Evolutionary conservation across 108 stramenopile genomes (phyloP).

Genomic region (Cyclotella distinguenda): DNA sequence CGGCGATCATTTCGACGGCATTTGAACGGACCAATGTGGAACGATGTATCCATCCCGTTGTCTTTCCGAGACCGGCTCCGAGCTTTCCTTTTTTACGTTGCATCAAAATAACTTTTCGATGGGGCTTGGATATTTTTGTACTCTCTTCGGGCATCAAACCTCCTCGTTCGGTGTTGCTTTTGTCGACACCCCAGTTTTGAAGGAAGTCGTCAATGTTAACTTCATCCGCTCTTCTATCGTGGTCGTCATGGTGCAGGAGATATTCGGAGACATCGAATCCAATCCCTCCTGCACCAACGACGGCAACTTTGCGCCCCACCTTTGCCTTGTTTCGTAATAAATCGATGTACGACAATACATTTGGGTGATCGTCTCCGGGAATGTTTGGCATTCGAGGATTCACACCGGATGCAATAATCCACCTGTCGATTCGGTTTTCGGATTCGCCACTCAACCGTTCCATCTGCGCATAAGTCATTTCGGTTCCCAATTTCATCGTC

Average conservation of each 20-base stretch:
- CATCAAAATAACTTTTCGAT: slow-evolving; percentile 79
- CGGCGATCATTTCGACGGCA: slow-evolving; percentile 81
- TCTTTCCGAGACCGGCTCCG: slow-evolving; percentile 89
- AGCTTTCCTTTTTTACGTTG: slow-evolving; percentile 94
- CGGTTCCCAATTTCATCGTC: slow-evolving; percentile 52
- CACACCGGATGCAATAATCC: slow-evolving; percentile 95
- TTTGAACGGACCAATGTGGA: slow-evolving; percentile 81
- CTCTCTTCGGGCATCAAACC: slow-evolving; percentile 51
- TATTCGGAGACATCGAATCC: slow-evolving; percentile 98
- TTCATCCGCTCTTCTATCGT: slow-evolving; percentile 51
- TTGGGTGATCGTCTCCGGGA: slow-evolving; percentile 86
- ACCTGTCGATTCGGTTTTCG: slow-evolving; percentile 63
- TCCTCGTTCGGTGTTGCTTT: slow-evolving; percentile 50
- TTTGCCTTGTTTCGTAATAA: slow-evolving; percentile 75
- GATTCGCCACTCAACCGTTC: slow-evolving; percentile 12
- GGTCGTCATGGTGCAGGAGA: slow-evolving; percentile 72
- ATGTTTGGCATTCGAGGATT: slow-evolving; percentile 82
- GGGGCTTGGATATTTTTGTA: slow-evolving; percentile 37
- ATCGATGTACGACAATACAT: slow-evolving; percentile 95
- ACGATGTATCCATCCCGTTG: slow-evolving; percentile 98
- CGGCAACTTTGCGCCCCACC: slow-evolving; percentile 88
- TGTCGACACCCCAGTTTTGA: slow-evolving; percentile 94
- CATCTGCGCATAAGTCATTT: slow-evolving; percentile 62
- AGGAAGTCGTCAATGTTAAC: slow-evolving; percentile 75
- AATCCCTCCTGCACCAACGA: slow-evolving; percentile 98